Evolutionary conservation across 2,329 filamentous ascomycete genomes (phyloP).

Genomic region (Salinomyces thailandicus): DNA sequence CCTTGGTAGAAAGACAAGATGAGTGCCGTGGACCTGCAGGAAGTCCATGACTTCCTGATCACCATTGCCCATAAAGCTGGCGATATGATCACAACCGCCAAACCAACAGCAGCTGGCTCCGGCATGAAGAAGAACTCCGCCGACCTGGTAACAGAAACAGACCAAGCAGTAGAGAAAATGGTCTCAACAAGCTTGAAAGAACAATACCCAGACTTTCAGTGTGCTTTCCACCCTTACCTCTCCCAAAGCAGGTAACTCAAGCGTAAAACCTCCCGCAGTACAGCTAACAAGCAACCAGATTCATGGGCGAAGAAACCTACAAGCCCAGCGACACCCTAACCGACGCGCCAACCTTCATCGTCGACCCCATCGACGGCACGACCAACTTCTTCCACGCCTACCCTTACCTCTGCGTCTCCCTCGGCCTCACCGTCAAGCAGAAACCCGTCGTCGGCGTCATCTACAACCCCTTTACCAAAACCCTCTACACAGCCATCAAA

Average conservation of each 20-base stretch:
- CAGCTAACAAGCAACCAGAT: too few relatives aligned
- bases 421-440: constrained; percentile 57
- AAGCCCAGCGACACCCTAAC: constrained; percentile 51
- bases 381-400: constrained; percentile 74
- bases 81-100: constrained; percentile 36
- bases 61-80: constrained; percentile 36
- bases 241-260: too few relatives aligned
- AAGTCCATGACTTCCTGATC: constrained; percentile 40
- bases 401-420: constrained; percentile 64
- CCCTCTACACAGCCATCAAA: constrained; percentile 57
- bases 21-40: constrained; percentile 35
- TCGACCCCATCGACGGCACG: constrained; percentile 73
- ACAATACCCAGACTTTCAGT: constrained; percentile 45
- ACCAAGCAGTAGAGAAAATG: constrained; percentile 50
- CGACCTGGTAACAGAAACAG: constrained; percentile 54
- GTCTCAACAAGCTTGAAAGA: constrained; percentile 41
- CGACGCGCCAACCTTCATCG: constrained; percentile 61
- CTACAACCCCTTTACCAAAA: constrained; percentile 66
- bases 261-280: too few relatives aligned
- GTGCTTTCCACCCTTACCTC: constrained; percentile 16
- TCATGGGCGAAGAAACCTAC: constrained; percentile 71
- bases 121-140: constrained; percentile 45
- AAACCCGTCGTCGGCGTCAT: constrained; percentile 60
- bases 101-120: constrained; percentile 27
- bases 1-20: too few relatives aligned